These are phyloP conservation scores for Tolypocladium ovalisporum DNA, from an alignment of 2,329 filamentous ascomycete genomes.

Conservation along the genomic window DNA sequence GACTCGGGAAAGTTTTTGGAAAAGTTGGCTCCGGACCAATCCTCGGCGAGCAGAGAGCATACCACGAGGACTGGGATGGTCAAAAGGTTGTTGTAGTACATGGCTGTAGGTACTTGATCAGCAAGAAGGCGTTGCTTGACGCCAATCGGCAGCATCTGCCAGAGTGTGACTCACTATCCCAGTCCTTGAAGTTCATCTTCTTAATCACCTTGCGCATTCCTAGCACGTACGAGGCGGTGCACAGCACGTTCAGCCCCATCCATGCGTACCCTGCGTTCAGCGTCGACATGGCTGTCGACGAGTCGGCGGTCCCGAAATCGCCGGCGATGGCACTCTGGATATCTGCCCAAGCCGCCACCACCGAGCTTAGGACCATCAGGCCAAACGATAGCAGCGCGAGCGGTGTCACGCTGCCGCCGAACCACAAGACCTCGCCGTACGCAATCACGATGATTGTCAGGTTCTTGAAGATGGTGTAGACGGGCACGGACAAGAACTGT, in stretches of 20 bases:
- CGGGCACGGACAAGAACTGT: slow-evolving; percentile 91
- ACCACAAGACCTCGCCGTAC: slow-evolving; percentile 97
- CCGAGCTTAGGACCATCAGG: slow-evolving; percentile 88
- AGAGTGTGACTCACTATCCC: slow-evolving; percentile 70
- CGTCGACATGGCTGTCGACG: slow-evolving; percentile 69
- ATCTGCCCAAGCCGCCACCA: slow-evolving; percentile 95
- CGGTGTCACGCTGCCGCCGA: slow-evolving; percentile 80
- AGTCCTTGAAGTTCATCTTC: slow-evolving; percentile 99
- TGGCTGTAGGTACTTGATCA: slow-evolving; percentile 47
- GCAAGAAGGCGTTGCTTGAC: not conserved
- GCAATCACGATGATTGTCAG: slow-evolving; percentile 97
- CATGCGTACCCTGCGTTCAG: slow-evolving; percentile 92
- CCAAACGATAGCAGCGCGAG: slow-evolving; percentile 89
- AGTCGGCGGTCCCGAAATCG: slow-evolving; percentile 43
- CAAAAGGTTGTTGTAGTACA: slow-evolving; percentile 99
- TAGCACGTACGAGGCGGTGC: slow-evolving; percentile 79
- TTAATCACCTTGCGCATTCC: slow-evolving; percentile 98
- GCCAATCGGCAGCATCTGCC: not conserved
- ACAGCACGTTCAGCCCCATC: slow-evolving; percentile 97
- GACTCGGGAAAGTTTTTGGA: slow-evolving; percentile 75
- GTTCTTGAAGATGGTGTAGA: slow-evolving; percentile 99
- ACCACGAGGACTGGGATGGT: slow-evolving; percentile 85
- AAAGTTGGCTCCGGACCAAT: slow-evolving; percentile 84
- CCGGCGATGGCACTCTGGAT: slow-evolving; percentile 64
- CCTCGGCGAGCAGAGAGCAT: slow-evolving; percentile 73